Conservation (phyloP, 768 basidiomycete genomes). For the Phaeolepiota aurea region DNA sequence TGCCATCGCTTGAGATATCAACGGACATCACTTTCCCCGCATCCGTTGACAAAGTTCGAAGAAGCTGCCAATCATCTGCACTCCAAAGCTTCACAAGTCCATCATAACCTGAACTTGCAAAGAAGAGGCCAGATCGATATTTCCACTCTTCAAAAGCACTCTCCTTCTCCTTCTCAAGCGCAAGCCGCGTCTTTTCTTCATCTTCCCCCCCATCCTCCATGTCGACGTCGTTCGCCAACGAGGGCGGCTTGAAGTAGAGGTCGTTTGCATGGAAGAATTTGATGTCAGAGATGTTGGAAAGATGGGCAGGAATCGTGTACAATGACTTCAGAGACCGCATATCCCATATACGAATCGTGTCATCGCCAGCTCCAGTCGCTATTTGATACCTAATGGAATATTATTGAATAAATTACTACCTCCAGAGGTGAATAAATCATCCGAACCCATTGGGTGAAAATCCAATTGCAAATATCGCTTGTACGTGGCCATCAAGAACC, state of each 20-base stretch:
- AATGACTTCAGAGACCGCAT: constrained; percentile 87
- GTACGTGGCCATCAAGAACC: constrained; percentile 95
- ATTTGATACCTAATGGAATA: constrained; percentile 74
- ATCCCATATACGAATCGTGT: constrained; percentile 98
- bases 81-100: constrained; percentile 95
- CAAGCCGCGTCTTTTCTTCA: constrained; percentile 23
- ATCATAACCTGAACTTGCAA: constrained; percentile 92
- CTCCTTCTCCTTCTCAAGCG: constrained; percentile 25
- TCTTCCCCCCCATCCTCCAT: constrained; percentile 44
- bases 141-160: constrained; percentile 58
- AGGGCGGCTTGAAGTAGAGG: constrained; percentile 31
- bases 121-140: constrained; percentile 84
- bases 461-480: constrained; percentile 82
- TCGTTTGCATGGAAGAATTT: constrained; percentile 82
- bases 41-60: constrained; percentile 84
- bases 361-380: constrained; percentile 94
- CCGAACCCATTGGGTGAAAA: constrained; percentile 95
- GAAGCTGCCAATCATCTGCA: constrained; percentile 94
- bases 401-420: constrained; percentile 7
- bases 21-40: constrained; percentile 99
- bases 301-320: constrained; percentile 94
- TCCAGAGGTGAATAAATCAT: constrained; percentile 11
- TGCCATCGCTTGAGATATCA: constrained; percentile 79
- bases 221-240: constrained; percentile 31
- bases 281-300: constrained; percentile 90